Evolutionary conservation across 2,329 filamentous ascomycete genomes (phyloP), one percentile per base, ranked within the genome.

Genomic region (Hyphodiscus sp.): DNA sequence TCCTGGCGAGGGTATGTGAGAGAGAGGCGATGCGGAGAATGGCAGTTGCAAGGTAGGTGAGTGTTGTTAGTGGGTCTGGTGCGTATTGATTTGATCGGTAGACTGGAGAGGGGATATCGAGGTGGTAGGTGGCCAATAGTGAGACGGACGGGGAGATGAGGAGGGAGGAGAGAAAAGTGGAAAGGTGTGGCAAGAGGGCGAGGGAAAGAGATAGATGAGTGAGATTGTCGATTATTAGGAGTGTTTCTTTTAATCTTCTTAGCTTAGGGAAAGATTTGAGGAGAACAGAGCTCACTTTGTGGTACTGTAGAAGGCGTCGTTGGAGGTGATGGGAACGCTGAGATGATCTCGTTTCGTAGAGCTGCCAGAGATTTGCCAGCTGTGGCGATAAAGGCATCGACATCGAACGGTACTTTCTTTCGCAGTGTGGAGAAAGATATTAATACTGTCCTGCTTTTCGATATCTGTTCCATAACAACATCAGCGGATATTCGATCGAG

Each of bases 21-120:
- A 96, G 78, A 15, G 83, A 87, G 41, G 86, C 83, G 0, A 88
- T 76, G 4, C 81, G 83, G 55, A 97, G 77, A 50, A 97, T 80
- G 2, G 90, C 86, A 2, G 94, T 99, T n/a, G 91, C 89, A 54
- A 96, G 83, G 70, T 95, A 95, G 45, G 79, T 81, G 20, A 97
- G 76, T 0, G 91, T 74, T 1, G 83, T 83, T 13, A 95, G 76
- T 0, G 90, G 83, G 26, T 82, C 73, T 0, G 91, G 89, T 18
- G 80, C 73, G 70, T 89, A 84, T 64, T 80, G 76, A 60, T 69
- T 72, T 19, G 33, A 15, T 38, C 53, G 70, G 29, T 67, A 86
- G 3, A 92, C 78, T 70, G 68, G 60, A 23, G 82, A 70, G 1
- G 89, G 86, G 3, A 92, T 78, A 70, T 97, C 92, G 50, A 79